Base-by-base conservation (phyloP, 495 filamentous ascomycete species). In the Daldinia concentrica region DNA sequence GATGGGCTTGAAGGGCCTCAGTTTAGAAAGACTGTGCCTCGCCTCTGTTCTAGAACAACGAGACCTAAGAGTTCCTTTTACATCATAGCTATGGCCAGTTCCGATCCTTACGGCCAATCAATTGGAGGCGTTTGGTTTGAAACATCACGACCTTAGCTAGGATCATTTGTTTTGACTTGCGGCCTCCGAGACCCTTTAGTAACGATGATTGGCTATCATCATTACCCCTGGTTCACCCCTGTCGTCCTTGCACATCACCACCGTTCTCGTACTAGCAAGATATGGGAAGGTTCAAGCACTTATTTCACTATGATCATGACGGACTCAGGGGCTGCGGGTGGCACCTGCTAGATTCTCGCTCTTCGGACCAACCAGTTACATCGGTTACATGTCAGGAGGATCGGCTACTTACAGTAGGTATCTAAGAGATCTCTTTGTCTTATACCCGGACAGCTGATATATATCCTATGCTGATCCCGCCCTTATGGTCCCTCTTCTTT, bases 261-360 rank as follows among this genome's bases (percentile, higher is more conserved):
- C 70, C 70, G 17, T 57, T 73, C 70, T 61, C n/a, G 65, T 62
- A 64, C 70, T 68, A 62, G 57, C 62, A 51, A 39, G 36, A 56
- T 48, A 48, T n/a, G 55, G 63, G 56, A 57, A 60, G 41, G 64
- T 63, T 26, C 11, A 68, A 68, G 41, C 37, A 34, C 11, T 50
- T 24, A 48, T 29, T 29, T 67, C 62, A 54, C 37, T 12, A 17
- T 7, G 3, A 34, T 54, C 14, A 9, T 50, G 56, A 54, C 36
- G 17, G 22, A 68, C 32, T 62, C 70, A 73, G 70, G 70, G 70
- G 70, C 48, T 54, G 22, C 19, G 3, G 34, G 29, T 15, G 56
- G 12, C 62, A 61, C 43, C 48, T 56, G 19, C 29, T 56, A n/a
- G 50, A 30, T 32, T 29, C 32, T 48, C 45, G 39, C 57, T 62